Base-by-base conservation (phyloP, 2,329 filamentous ascomycete genomes). In the Diaporthe helianthi region DNA sequence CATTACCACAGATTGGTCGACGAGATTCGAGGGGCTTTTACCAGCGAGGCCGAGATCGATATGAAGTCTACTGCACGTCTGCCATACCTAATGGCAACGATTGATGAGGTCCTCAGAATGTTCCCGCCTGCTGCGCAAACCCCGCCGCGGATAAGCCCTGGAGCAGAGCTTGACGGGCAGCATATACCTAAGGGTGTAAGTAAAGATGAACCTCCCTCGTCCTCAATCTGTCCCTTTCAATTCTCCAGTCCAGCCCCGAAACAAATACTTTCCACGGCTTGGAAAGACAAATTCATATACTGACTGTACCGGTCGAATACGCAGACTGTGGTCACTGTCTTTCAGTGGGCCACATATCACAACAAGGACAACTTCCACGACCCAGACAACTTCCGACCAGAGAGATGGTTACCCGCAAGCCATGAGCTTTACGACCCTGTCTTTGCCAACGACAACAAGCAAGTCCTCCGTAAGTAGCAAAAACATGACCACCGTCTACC, bases 91-190 rank as follows among this genome's bases (percentile, higher is more conserved):
- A 85, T 90, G 73, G 85, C 85, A 73, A 89, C 94, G 33, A 92
- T 97, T 80, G 90, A 91, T 78, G 94, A 97, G 81, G 92, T 92
- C 0, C 89, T 97, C 77, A 92, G 94, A 55, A 53, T 69, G 24
- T 69, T 29, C 63, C 68, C 65, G 1, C 65, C 72, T 8, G 55
- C 55, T 10, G 65, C 66, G n/a, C 69, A 69, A 44, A 53, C 33
- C 22, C 52, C 69, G 19, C 52, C 65, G 17, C 33, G 66, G 13
- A 22, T 71, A 3, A 64, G 58, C 6, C 58, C 65, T 5, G 65
- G 69, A 13, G 65, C 60, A 17, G 51, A 58, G 10, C 31, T 69
- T 22, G 44, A 67, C n/a, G 68, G 68, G 7, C 26, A 67, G 15
- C 65, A 46, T 22, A 61, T 69, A 15, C 68, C 68, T 1, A 69